phyloP scores from a whole-genome alignment of 208 protist genomes.

The Crithidia bombi region DNA sequence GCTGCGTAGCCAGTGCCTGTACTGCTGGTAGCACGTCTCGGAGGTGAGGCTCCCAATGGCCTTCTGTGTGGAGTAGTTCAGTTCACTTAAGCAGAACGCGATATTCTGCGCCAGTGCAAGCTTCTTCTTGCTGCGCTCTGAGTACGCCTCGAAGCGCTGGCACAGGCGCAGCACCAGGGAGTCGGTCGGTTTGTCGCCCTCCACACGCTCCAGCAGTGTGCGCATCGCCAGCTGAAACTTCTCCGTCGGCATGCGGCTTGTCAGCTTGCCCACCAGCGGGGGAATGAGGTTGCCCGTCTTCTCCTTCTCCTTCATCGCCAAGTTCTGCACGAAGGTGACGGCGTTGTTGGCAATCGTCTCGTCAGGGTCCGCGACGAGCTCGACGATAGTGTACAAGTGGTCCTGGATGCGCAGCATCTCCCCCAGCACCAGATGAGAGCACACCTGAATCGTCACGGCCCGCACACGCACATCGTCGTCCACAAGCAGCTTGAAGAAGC shows the following conservation, averaged over 20 bases:
- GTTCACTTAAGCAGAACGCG: constrained; percentile 84
- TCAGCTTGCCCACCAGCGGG: constrained; percentile 80
- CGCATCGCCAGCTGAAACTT: constrained; percentile 89
- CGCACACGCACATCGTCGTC: constrained; percentile 88
- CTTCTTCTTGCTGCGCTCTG: constrained; percentile 77
- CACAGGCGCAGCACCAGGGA: constrained; percentile 89
- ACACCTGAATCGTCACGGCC: constrained; percentile 91
- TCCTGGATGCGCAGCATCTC: constrained; percentile 92
- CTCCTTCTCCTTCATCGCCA: constrained; percentile 90
- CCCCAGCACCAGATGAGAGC: constrained; percentile 88
- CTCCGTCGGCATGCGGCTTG: constrained; percentile 71
- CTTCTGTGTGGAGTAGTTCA: constrained; percentile 83
- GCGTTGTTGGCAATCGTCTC: constrained; percentile 85
- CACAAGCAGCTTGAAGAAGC: constrained; percentile 86
- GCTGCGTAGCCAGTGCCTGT: constrained; percentile 86
- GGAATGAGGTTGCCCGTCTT: constrained; percentile 90
- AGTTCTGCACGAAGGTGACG: constrained; percentile 88
- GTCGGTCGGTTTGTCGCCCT: constrained; percentile 89
- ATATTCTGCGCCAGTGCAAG: constrained; percentile 76
- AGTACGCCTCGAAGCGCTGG: constrained; percentile 84
- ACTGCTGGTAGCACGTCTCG: constrained; percentile 88
- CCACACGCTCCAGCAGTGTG: constrained; percentile 84
- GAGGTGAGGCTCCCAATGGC: constrained; percentile 80
- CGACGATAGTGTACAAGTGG: constrained; percentile 86
- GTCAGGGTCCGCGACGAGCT: constrained; percentile 88